phyloP scores from a whole-genome alignment of 2,329 filamentous ascomycete genomes.

The Ophiostoma ips region DNA sequence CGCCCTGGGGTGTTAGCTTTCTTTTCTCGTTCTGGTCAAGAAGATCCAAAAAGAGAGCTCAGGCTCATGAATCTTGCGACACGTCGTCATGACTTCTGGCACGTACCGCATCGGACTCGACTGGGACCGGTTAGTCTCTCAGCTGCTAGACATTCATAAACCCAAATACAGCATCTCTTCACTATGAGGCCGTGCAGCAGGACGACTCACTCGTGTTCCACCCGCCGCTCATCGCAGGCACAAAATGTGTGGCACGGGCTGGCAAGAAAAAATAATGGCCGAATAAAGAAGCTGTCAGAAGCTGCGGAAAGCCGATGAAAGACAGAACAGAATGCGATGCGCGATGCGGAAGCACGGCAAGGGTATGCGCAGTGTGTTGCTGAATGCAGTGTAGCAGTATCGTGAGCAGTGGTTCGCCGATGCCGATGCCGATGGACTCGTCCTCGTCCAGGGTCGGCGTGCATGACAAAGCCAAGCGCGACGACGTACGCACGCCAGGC shows the following conservation, averaged over 20 bases:
- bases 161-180: too few relatives aligned
- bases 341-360: background rate
- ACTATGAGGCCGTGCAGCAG: too few relatives aligned
- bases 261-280: too few relatives aligned
- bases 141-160: background rate
- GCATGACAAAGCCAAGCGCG: background rate
- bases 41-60: background rate
- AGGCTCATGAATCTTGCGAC: background rate
- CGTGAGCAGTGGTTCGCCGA: background rate
- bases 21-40: background rate
- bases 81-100: background rate
- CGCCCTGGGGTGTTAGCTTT: slow-evolving; percentile 43
- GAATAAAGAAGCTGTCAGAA: background rate
- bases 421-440: too few relatives aligned
- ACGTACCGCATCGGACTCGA: slow-evolving; percentile 83
- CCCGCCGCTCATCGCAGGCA: slow-evolving; percentile 32
- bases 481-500: background rate
- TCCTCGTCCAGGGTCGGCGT: too few relatives aligned
- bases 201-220: slow-evolving; percentile 72
- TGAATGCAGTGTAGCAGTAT: background rate
- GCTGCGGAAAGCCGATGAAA: background rate
- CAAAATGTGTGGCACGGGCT: background rate
- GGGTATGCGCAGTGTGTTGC: too few relatives aligned
- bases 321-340: slow-evolving; percentile 9
- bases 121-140: slow-evolving; percentile 22